These are phyloP conservation scores for Paulownia fortunei DNA, from an alignment of 257 asterid genomes.

Conservation along the genomic window DNA sequence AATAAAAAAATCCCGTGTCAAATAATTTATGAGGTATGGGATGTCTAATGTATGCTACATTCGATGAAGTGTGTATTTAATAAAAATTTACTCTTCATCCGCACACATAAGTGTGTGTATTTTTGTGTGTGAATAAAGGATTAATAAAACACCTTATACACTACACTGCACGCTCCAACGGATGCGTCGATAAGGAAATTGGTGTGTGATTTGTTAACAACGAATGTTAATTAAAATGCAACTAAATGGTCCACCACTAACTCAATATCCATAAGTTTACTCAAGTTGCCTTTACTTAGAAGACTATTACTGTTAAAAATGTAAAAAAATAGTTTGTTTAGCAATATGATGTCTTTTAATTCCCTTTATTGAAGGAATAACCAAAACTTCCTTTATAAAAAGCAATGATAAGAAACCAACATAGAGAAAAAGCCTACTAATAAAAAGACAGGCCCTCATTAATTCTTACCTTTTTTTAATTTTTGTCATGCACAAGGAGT, in stretches of 20 bases:
- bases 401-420: constrained; percentile 46
- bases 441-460: constrained; percentile 22
- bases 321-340: background rate
- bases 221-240: background rate
- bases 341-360: constrained; percentile 19
- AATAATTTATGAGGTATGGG: too few species aligned
- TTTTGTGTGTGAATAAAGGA: too few species aligned
- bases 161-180: too few species aligned
- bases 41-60: too few species aligned
- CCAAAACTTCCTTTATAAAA: constrained; percentile 30
- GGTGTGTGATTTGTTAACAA: too few species aligned
- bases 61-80: too few species aligned
- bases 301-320: constrained; percentile 6
- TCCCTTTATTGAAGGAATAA: constrained; percentile 25
- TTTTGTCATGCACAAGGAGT: constrained; percentile 28
- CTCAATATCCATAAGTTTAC: constrained; percentile 5
- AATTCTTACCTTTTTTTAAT: constrained; percentile 14
- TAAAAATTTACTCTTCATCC: too few species aligned
- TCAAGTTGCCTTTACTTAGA: constrained; percentile 34
- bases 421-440: constrained; percentile 24
- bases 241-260: constrained; percentile 4
- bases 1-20: too few species aligned
- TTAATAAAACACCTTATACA: too few species aligned
- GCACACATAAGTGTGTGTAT: too few species aligned
- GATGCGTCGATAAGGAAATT: too few species aligned